These are phyloP conservation scores for Furcasterigmium sp. DNA, from an alignment of 2,329 filamentous ascomycete species.

Conservation along the genomic window DNA sequence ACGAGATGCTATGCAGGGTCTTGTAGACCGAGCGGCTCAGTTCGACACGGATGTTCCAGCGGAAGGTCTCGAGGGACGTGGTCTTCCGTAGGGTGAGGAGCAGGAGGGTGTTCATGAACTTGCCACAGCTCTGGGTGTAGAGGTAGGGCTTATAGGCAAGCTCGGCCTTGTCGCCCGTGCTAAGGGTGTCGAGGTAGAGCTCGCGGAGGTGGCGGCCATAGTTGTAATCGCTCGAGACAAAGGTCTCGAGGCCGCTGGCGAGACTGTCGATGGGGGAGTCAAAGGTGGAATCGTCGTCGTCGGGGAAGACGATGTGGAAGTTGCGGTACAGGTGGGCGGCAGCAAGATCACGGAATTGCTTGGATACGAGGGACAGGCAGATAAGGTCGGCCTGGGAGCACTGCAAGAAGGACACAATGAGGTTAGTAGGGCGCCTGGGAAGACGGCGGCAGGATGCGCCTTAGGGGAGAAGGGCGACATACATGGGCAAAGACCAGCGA, in stretches of 20 bases:
- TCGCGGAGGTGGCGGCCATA: constrained; percentile 54
- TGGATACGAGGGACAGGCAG: constrained; percentile 53
- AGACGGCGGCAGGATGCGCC: background rate
- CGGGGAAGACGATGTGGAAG: constrained; percentile 57
- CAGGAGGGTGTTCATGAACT: constrained; percentile 59
- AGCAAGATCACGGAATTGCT: constrained; percentile 51
- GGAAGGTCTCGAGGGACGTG: constrained; percentile 49
- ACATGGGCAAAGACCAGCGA: constrained; percentile 1
- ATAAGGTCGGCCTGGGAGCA: constrained; percentile 49
- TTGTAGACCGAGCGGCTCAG: constrained; percentile 53
- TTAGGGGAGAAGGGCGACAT: background rate
- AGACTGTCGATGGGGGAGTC: constrained; percentile 52
- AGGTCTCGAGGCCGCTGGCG: constrained; percentile 53
- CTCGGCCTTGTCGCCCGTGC: constrained; percentile 47
- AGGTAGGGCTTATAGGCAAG: constrained; percentile 48
- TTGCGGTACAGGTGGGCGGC: constrained; percentile 54
- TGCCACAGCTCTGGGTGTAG: constrained; percentile 52
- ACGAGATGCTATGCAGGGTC: constrained; percentile 46
- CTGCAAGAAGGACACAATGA: constrained; percentile 23
- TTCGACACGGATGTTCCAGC: constrained; percentile 62
- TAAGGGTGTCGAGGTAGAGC: constrained; percentile 51
- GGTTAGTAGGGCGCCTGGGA: too few relatives aligned
- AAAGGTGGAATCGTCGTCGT: constrained; percentile 47
- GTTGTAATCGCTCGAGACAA: constrained; percentile 58
- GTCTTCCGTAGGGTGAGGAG: constrained; percentile 51